Percentiles rank a stretch among this genome's conserved stretches.
Conservation (phyloP, 148 eudicot species). For the Rhododendron kiyosumense region DNA sequence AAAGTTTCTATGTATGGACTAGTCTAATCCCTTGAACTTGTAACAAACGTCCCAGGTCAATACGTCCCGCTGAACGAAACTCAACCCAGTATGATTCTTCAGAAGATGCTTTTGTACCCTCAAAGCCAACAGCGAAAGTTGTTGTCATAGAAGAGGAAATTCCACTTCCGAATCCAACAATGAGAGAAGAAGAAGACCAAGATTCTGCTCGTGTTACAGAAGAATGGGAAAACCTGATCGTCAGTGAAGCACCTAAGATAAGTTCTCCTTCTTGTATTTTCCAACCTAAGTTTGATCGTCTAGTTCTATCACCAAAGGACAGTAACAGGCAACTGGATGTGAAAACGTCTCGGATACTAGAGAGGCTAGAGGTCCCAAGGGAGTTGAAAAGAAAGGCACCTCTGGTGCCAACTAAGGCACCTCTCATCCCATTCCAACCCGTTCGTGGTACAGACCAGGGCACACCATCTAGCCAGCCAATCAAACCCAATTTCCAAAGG, state of each 20-base stretch:
- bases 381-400: conserved; percentile 53
- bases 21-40: conserved; percentile 1
- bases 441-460: conserved; percentile 32
- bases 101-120: conserved; percentile 11
- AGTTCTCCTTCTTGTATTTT: conserved; percentile 36
- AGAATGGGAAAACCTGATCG: conserved; percentile 77
- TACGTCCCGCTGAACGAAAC: conserved; percentile 27
- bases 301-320: conserved; percentile 21
- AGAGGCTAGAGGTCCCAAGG: conserved; percentile 48
- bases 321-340: conserved; percentile 33
- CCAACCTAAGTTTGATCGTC: conserved; percentile 30
- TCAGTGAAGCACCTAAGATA: conserved; percentile 33
- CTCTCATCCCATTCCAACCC: conserved; percentile 31
- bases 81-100: conserved; percentile 12
- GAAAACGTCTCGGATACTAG: conserved; percentile 48
- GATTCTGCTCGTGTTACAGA: conserved; percentile 35
- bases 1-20: not conserved
- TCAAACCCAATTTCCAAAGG: conserved; percentile 76
- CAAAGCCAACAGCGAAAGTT: conserved; percentile 12
- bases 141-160: conserved; percentile 21
- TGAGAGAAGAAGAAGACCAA: conserved; percentile 21
- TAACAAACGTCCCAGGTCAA: conserved; percentile 24
- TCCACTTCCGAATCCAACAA: conserved; percentile 8
- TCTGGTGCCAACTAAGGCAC: conserved; percentile 29
- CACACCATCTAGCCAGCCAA: conserved; percentile 37